Evolutionary conservation across 2,329 filamentous ascomycete genomes (phyloP), one percentile per base, ranked within the genome.

Genomic region (Chaetoscypha palmicola): DNA sequence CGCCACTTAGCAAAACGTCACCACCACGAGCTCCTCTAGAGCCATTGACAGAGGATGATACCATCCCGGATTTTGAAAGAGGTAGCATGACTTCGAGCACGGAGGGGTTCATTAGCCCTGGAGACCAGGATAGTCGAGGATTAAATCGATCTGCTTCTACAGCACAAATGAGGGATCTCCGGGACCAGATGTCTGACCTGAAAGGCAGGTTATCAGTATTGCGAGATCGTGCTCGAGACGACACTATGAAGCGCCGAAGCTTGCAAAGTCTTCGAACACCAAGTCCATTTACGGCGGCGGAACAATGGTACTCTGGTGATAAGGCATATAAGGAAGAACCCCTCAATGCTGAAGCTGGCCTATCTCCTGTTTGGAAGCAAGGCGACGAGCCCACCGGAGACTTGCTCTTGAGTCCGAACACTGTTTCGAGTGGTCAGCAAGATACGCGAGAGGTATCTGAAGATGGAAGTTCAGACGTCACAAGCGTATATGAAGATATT

Each of bases 201-300:
- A 81, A 81, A 56, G 79, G 77, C 47, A 78, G 79, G 47, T 79
- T 86, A 28, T 82, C 80, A 4, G 75, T 70, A n/a, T 62, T 86
- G 28, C 77, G 79, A 56, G 73, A 80, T 50, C 73, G 75, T 47
- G 76, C 78, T 8, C 71, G 78, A 41, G 79, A 83, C 54, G 82
- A 86, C 50, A 76, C 70, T 43, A 64, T 84, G 53, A 71, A 74
- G 47, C 70, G 82, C 43, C 72, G 74, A 41, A 84, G 79, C 60
- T 61, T 81, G 38, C 74, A 80, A 52, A 81, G 70, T 53, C 60
- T 83, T 46, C 70, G 78, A 31, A 20, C 82, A 69, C 60, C 80
- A 71, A 34, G 74, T 78, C 60, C 62, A 1, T 62, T 63, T 24
- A 63, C 62, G 22, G 58, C 51, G 19, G 62, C 58, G 16, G 61